phyloP scores from a whole-genome alignment of 768 basidiomycete genomes.

The Crucibulum laeve region DNA sequence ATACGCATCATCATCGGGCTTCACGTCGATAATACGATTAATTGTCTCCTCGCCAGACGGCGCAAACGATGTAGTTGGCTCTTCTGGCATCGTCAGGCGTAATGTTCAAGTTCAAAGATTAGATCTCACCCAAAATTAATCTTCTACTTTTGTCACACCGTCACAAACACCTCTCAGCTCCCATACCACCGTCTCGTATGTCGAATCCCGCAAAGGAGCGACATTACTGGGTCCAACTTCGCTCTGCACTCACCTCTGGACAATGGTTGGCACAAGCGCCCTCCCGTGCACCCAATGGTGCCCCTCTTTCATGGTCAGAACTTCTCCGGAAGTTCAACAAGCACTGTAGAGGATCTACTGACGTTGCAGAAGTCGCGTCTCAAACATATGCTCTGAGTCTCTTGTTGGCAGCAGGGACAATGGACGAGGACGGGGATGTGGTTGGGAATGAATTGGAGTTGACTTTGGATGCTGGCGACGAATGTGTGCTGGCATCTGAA shows the following conservation, averaged over 20 bases:
- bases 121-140: not conserved
- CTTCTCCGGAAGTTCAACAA: conserved; percentile 86
- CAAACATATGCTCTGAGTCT: conserved; percentile 64
- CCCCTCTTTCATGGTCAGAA: conserved; percentile 65
- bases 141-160: not conserved
- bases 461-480: conserved; percentile 44
- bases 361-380: conserved; percentile 61
- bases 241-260: conserved; percentile 66
- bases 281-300: conserved; percentile 54
- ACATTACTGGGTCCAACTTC: conserved; percentile 77
- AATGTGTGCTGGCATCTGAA: conserved; percentile 54
- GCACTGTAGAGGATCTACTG: conserved; percentile 60
- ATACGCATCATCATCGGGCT: conserved; percentile 31
- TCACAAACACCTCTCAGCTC: not conserved
- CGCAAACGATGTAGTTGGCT: conserved; percentile 17
- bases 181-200: not conserved
- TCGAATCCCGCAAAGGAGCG: conserved; percentile 47
- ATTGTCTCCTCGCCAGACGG: conserved; percentile 52
- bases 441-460: conserved; percentile 13
- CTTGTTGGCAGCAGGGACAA: conserved; percentile 42
- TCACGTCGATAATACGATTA: conserved; percentile 44
- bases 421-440: conserved; percentile 56
- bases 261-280: conserved; percentile 63
- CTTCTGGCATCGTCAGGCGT: not conserved
- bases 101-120: not conserved